Percentiles rank a stretch among this genome's conserved stretches.
phyloP scores from a whole-genome alignment of 2,329 filamentous ascomycete species.

The Stagonosporopsis rhizophila region DNA sequence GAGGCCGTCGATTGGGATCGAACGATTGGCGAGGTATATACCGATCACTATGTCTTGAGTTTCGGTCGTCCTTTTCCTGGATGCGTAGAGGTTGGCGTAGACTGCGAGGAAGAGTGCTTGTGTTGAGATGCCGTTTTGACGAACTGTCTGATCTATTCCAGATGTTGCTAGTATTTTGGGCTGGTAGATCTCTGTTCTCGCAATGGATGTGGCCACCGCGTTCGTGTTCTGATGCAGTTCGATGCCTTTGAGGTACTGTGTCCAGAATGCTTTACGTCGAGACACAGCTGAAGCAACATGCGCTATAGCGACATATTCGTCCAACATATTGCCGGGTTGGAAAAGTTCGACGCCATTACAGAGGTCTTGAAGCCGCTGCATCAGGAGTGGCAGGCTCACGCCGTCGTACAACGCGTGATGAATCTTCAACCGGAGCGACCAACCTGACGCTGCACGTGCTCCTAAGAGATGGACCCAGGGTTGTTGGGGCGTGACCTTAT shows the following conservation, averaged over 20 bases:
- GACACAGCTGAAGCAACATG: conserved; percentile 4
- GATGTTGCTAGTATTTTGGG: conserved; percentile 55
- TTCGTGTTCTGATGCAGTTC: conserved; percentile 18
- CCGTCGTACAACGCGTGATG: conserved; percentile 92
- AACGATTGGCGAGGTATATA: conserved; percentile 82
- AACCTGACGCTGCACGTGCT: conserved; percentile 38
- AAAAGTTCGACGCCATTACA: conserved; percentile 45
- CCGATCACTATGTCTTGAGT: conserved; percentile 68
- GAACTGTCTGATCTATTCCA: conserved; percentile 53
- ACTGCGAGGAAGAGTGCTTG: conserved; percentile 80
- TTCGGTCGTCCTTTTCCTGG: conserved; percentile 28
- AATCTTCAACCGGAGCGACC: conserved; percentile 60
- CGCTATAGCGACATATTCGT: conserved; percentile 50
- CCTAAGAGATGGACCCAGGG: conserved; percentile 49
- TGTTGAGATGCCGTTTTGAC: conserved; percentile 65
- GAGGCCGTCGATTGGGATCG: conserved; percentile 59
- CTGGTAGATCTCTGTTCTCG: conserved; percentile 56
- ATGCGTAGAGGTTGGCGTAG: conserved; percentile 64
- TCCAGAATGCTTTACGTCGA: conserved; percentile 59
- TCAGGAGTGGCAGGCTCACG: conserved; percentile 72
- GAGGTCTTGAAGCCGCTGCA: conserved; percentile 59
- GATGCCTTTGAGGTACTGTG: conserved; percentile 50
- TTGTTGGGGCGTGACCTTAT: conserved; percentile 33
- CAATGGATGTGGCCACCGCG: conserved; percentile 37
- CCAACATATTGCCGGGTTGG: conserved; percentile 43